Evolutionary conservation across 208 protist species (phyloP), one percentile per base, ranked within the genome.

Genomic region (Trypanosoma brucei): DNA sequence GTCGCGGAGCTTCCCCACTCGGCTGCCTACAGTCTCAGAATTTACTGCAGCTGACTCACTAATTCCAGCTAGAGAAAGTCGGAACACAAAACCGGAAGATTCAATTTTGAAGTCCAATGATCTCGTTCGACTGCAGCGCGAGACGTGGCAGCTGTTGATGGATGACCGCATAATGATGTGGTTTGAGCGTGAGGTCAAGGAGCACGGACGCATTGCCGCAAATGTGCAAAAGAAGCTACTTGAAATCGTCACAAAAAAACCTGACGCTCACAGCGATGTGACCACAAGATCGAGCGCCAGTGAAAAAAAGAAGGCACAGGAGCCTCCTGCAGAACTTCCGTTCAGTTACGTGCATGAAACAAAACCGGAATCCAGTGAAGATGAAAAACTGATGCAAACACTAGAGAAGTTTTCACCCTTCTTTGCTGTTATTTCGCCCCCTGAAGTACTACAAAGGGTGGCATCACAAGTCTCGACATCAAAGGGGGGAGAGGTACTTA

Each of bases 121-220:
- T 36, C 68, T 91, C 22, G 62, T 81, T 46, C 60, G 66, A 35
- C 65, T 95, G 11, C 89, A 92, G 33, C 79, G 82, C 45, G 80
- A 92, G 37, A 78, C 86, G 37, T 95, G 89, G 86, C 58, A 65
- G n/a, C 64, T 95, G 46, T 70, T 95, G 13, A 91, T 95, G 81
- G 89, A 95, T 70, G 83, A 91, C 62, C 81, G 86, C 13, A 78
- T 81, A 9, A 80, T 92, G 70, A 70, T 72, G n/a, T 92, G 89
- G 86, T 74, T 95, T 65, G 83, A 94, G 69, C 81, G 81, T 5
- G 85, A 92, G 74, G 81, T 83, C 0, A 59, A 59, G 0, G 75
- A 89, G 3, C 77, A 84, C 59, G 85, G 82, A 34, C 69, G 80
- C 30, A 79, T 72, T 44, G 82, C 85, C 1, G 76, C 84, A 48